Conservation (phyloP, 2,329 filamentous ascomycete genomes). For the Falciphora oryzae region DNA sequence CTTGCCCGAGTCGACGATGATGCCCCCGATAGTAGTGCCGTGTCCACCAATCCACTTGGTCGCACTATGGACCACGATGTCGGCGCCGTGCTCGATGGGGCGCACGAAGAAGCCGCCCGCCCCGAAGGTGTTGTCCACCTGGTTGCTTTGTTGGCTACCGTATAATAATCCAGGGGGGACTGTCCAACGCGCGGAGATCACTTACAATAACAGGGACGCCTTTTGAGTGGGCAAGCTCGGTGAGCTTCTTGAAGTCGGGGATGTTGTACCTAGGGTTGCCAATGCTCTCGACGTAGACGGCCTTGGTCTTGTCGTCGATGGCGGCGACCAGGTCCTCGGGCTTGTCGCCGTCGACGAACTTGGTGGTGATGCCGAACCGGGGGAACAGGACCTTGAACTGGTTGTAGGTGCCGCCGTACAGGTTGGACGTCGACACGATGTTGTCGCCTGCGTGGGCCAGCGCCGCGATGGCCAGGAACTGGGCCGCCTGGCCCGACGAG, state of each 20-base stretch:
- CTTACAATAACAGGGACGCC: slow-evolving; percentile 60
- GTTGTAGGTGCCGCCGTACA: slow-evolving; percentile 96
- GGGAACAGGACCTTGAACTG: slow-evolving; percentile 90
- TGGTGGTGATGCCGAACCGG: slow-evolving; percentile 80
- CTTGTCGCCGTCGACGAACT: slow-evolving; percentile 79
- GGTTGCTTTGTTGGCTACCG: slow-evolving; percentile 2
- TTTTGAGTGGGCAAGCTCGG: slow-evolving; percentile 65
- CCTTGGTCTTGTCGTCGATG: slow-evolving; percentile 92
- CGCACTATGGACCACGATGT: slow-evolving; percentile 90
- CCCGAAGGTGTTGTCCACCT: slow-evolving; percentile 93
- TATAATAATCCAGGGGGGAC: not conserved
- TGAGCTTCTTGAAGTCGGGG: slow-evolving; percentile 83
- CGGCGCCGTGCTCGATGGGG: slow-evolving; percentile 84
- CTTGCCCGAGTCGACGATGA: slow-evolving; percentile 82
- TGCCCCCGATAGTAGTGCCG: slow-evolving; percentile 83
- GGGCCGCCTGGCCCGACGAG: slow-evolving; percentile 81
- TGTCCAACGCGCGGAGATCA: slow-evolving; percentile 13
- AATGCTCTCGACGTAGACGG: slow-evolving; percentile 85
- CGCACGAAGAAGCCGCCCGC: slow-evolving; percentile 84
- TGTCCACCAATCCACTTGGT: slow-evolving; percentile 98
- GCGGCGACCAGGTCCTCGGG: slow-evolving; percentile 71
- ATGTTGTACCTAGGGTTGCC: slow-evolving; percentile 93
- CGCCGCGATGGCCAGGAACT: slow-evolving; percentile 82
- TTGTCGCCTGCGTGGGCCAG: slow-evolving; percentile 89
- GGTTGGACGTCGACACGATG: slow-evolving; percentile 82